These are phyloP conservation scores for Trebouxia sp. DNA, from an alignment of 139 green algal genomes.

Conservation along the genomic window DNA sequence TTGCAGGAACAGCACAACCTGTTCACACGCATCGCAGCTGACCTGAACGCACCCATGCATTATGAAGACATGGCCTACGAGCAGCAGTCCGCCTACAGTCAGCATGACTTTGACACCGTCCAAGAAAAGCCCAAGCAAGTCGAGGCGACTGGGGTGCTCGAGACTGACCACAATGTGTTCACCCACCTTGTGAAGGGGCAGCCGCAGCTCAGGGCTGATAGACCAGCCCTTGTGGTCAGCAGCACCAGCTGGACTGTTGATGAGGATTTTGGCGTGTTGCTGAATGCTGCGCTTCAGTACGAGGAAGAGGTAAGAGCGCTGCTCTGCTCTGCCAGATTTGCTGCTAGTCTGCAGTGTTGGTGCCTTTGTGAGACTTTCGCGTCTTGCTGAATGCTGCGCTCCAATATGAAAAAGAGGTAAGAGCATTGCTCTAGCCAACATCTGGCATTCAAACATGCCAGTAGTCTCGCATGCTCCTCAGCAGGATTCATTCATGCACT, in stretches of 20 bases:
- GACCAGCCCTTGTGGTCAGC: slow-evolving; percentile 87
- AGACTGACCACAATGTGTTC: background rate
- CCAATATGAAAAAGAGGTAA: no score
- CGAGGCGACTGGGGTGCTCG: background rate
- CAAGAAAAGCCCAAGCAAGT: background rate
- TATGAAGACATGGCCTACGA: slow-evolving; percentile 33
- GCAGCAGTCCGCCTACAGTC: no score
- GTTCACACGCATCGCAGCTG: slow-evolving; percentile 37
- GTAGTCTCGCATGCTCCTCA: no score
- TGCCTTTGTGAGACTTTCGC: no score
- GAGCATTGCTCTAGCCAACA: no score
- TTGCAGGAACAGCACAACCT: slow-evolving; percentile 44
- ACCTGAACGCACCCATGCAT: slow-evolving; percentile 38
- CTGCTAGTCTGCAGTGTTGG: no score
- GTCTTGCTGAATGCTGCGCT: no score
- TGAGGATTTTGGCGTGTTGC: slow-evolving; percentile 94
- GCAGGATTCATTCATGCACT: no score
- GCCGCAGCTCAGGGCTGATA: slow-evolving; percentile 30
- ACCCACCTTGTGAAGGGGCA: background rate
- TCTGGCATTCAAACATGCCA: no score
- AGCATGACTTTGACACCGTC: background rate
- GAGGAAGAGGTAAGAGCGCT: no score
- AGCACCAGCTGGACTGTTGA: slow-evolving; percentile 97
- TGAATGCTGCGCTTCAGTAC: slow-evolving; percentile 66
- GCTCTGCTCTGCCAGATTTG: no score